A percentile compares a stretch with the other conserved stretches of the same genome.
phyloP scores from a whole-genome alignment of 2,329 filamentous ascomycete species.

The Aspergillus thermomutatus region DNA sequence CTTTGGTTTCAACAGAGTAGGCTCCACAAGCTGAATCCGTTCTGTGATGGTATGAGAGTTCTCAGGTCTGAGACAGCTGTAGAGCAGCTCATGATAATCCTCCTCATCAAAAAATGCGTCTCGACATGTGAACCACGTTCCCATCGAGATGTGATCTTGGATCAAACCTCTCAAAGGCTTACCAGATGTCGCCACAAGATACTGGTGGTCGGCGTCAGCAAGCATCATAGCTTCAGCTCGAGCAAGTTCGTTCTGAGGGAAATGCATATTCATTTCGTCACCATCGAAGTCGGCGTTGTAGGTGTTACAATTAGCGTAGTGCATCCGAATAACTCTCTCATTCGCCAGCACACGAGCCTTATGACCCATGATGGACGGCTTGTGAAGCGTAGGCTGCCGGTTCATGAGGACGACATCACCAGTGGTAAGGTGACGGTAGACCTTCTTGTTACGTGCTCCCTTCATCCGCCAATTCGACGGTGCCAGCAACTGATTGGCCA shows the following conservation, averaged over 20 bases:
- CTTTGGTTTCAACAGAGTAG: slow-evolving; percentile 76
- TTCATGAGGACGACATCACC: slow-evolving; percentile 99
- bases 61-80: slow-evolving; percentile 84
- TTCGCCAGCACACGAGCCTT: slow-evolving; percentile 85
- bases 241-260: slow-evolving; percentile 94
- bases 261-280: slow-evolving; percentile 99
- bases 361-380: slow-evolving; percentile 98
- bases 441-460: slow-evolving; percentile 86
- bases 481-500: slow-evolving; percentile 90
- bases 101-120: slow-evolving; percentile 87
- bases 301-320: slow-evolving; percentile 98
- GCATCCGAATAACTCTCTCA: slow-evolving; percentile 98
- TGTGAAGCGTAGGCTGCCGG: slow-evolving; percentile 94
- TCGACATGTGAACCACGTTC: slow-evolving; percentile 82
- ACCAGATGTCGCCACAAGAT: slow-evolving; percentile 87
- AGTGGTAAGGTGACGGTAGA: slow-evolving; percentile 91
- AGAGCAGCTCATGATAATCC: slow-evolving; percentile 91
- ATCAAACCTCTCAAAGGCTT: slow-evolving; percentile 94
- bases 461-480: slow-evolving; percentile 72
- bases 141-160: slow-evolving; percentile 96
- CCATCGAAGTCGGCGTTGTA: slow-evolving; percentile 99
- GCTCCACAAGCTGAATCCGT: slow-evolving; percentile 74
- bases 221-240: slow-evolving; percentile 88
- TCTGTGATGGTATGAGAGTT: slow-evolving; percentile 82
- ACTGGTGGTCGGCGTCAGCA: slow-evolving; percentile 96